Evolutionary conservation across 345 rosid species (phyloP), one percentile per base, ranked within the genome.

Genomic region (Sapria himalayana): DNA sequence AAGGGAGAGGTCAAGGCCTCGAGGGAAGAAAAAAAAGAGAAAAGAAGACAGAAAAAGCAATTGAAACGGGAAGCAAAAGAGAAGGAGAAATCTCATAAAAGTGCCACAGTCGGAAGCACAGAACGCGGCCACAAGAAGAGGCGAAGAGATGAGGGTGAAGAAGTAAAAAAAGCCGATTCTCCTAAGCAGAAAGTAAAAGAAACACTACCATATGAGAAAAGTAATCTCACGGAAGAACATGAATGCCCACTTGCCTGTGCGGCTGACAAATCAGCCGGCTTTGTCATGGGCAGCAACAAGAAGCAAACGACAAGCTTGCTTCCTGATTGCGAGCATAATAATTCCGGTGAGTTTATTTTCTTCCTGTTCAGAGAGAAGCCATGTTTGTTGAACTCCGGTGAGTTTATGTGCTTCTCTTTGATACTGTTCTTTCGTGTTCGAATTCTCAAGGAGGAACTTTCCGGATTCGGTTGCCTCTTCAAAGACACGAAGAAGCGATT

Each of bases 291-390:
- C 37, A 52, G 59, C 31, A 53, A 39, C 48, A 64, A 64, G 43
- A 65, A 59, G 41, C 62, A 50, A 43, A 69, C 51, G 46, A 56
- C 51, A 57, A 59, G 54, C 55, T 55, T 10, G 22, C 46, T 52
- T 8, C 48, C 47, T 1, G 65, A 65, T 41, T 55, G 54, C 11
- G 49, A 55, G 59, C 77, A 54, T 24, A 64, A 55, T 60, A 64
- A 55, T 60, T 29, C 77, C 61, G 81, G 92, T 78, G 71, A 78
- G 81, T 70, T 41, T 55, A 41, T 62, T 57, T 67, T 64, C 61
- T 60, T 64, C 65, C 66, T 60, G 66, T 22, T 35, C 52, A 41
- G 49, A 57, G 64, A 61, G 46, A 66, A 71, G 76, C 65, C n/a
- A n/a, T 60, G 74, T 66, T 52, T 70, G 42, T 64, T 64, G n/a